Evolutionary conservation across 192 early-diverging fungal genomes (phyloP).

Genomic region (Spinellus fusiger): DNA sequence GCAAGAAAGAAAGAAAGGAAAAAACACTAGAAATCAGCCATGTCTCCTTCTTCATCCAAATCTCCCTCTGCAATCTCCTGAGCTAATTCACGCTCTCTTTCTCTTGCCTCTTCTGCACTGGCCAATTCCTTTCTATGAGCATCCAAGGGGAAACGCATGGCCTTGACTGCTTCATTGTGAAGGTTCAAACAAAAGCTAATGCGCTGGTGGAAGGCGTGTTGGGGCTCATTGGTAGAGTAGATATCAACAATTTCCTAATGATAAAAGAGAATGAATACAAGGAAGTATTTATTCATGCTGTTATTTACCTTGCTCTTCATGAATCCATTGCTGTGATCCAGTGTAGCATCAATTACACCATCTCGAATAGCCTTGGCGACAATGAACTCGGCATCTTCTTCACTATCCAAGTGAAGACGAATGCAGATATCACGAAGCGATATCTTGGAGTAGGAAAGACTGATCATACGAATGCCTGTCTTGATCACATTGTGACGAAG

Average conservation of each 20-base stretch:
- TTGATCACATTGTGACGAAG: constrained; percentile 99
- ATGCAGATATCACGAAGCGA: constrained; percentile 93
- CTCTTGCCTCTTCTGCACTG: constrained; percentile 72
- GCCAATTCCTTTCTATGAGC: constrained; percentile 82
- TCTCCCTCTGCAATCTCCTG: constrained; percentile 91
- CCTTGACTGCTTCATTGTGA: constrained; percentile 96
- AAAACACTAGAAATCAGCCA: constrained; percentile 31
- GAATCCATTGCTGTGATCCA: constrained; percentile 90
- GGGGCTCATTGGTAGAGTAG: constrained; percentile 96
- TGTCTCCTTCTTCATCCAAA: constrained; percentile 78
- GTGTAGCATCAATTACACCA: constrained; percentile 96
- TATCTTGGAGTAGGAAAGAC: constrained; percentile 92
- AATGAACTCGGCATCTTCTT: constrained; percentile 99
- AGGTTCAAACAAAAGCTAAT: constrained; percentile 93
- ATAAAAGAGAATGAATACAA: not conserved
- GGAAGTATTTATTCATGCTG: not conserved
- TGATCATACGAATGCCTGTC: constrained; percentile 96
- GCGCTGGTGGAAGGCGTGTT: constrained; percentile 89
- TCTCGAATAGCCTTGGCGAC: constrained; percentile 98
- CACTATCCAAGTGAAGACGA: constrained; percentile 94
- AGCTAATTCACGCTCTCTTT: constrained; percentile 87
- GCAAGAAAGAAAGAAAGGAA: not conserved
- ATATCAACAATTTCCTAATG: constrained; percentile 82
- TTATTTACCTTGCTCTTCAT: constrained; percentile 76
- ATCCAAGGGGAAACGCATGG: constrained; percentile 92